Base-by-base conservation (phyloP, 2,329 filamentous ascomycete genomes). In the Blastomyces silverae region DNA sequence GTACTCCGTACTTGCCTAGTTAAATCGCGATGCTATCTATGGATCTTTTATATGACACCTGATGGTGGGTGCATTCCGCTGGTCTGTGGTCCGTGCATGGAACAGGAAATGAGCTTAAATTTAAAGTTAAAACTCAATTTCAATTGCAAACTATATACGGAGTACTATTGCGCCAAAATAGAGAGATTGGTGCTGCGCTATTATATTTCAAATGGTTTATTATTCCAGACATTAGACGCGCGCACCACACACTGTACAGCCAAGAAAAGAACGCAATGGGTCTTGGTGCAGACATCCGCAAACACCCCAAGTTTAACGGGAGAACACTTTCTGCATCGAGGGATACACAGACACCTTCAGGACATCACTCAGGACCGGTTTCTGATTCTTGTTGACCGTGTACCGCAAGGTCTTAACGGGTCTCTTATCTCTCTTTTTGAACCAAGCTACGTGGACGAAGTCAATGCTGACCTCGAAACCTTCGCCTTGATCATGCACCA, bases 381-480 rank as follows among this genome's bases (percentile, higher is more conserved):
- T 61, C 28, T 61, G 59, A 20, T 50, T 50, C 59, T 61, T 61
- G 20, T 61, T 61, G 2, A n/a, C 28, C 25, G 17, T 17, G 20
- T 61, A 61, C 22, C 22, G 22, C 25, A 61, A 4, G 2, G 2
- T 22, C 59, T 61, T 61, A 5, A 61, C 6, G 10, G 59, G 59
- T 20, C 59, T 61, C 11, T 25, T 3, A 25, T 61, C 59, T 61
- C 59, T 61, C 42, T 61, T 61, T 22, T 28, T 15, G 31, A 37
- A 61, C 59, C 59, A 61, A 25, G 59, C 44, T 1, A 17, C 25
- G 28, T 61, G 59, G n/a, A 61, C 44, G 25, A 48, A 61, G 28
- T 61, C 59, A 61, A 61, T 25, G 59, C 42, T 48, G 20, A 61
- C 28, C 11, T 50, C 59, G 59, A 50, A 61, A 22, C 59, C 59